Evolutionary conservation across 176 grass and related monocot species (phyloP).

Genomic region (Leersia perrieri): DNA sequence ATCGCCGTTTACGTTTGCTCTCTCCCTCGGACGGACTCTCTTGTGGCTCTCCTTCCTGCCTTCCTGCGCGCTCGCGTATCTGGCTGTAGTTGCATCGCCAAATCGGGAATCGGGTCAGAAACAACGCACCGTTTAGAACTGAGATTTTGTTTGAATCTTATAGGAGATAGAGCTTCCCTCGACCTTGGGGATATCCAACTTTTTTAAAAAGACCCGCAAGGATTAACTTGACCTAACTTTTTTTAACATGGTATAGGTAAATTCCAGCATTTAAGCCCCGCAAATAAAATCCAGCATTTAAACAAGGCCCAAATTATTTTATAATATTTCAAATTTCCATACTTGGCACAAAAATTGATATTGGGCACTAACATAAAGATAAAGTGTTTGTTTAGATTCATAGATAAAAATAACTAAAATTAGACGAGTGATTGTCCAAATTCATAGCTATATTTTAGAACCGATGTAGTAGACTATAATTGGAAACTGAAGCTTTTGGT

Average conservation of each 20-base stretch:
- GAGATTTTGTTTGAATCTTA: not conserved
- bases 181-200: too few relatives aligned
- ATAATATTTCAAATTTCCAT: too few relatives aligned
- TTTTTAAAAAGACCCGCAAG: too few relatives aligned
- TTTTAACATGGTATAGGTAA: not conserved
- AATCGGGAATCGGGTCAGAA: not conserved
- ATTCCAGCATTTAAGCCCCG: not conserved
- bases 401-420: too few relatives aligned
- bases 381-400: too few relatives aligned
- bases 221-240: not conserved
- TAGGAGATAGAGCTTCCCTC: not conserved
- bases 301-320: too few relatives aligned
- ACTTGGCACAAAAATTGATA: not conserved
- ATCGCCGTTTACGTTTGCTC: conserved; percentile 27
- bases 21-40: not conserved
- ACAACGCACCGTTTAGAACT: not conserved
- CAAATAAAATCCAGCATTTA: not conserved
- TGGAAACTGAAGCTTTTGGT: too few relatives aligned
- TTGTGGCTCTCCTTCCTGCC: not conserved
- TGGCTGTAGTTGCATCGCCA: not conserved
- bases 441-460: too few relatives aligned
- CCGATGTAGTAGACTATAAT: too few relatives aligned
- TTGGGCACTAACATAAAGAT: too few relatives aligned
- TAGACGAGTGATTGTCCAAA: too few relatives aligned
- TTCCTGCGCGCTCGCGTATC: not conserved